These are phyloP conservation scores for Rosa hybrid DNA, from an alignment of 331 rosid genomes.

Conservation along the genomic window DNA sequence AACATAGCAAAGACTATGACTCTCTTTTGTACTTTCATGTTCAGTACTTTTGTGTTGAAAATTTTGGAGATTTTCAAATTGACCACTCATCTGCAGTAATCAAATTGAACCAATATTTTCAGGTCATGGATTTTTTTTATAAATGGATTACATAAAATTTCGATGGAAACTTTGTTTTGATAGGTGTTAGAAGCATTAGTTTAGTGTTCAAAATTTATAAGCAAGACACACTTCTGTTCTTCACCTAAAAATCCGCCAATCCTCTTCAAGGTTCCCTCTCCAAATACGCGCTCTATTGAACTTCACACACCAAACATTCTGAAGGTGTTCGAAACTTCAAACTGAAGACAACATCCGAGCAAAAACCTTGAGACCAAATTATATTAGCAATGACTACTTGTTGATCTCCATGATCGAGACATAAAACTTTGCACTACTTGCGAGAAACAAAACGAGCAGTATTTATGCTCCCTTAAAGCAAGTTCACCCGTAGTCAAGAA, in stretches of 20 bases:
- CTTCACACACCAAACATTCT: not conserved
- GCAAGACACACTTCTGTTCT: too few relatives aligned
- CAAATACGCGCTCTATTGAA: not conserved
- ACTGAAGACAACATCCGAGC: too few relatives aligned
- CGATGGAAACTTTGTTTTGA: not conserved
- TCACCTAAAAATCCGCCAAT: not conserved
- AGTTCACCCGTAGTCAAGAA: too few relatives aligned
- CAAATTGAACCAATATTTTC: not conserved
- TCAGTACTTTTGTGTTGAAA: not conserved
- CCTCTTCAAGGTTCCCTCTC: not conserved
- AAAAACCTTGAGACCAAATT: too few relatives aligned
- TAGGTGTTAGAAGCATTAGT: not conserved
- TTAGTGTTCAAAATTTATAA: not conserved
- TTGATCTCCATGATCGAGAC: too few relatives aligned
- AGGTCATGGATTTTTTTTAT: too few relatives aligned
- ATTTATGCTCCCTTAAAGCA: too few relatives aligned
- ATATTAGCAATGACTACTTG: too few relatives aligned
- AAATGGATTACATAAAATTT: not conserved
- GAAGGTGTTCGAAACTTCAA: not conserved
- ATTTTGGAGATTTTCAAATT: not conserved
- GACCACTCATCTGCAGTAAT: not conserved
- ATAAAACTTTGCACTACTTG: too few relatives aligned
- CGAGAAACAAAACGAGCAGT: too few relatives aligned
- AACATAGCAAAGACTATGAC: not conserved
- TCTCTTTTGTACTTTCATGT: not conserved